A percentile compares a stretch with the other conserved stretches of the same genome.
Evolutionary conservation across 2,329 filamentous ascomycete genomes (phyloP).

Genomic region (Ramularia endophylla): DNA sequence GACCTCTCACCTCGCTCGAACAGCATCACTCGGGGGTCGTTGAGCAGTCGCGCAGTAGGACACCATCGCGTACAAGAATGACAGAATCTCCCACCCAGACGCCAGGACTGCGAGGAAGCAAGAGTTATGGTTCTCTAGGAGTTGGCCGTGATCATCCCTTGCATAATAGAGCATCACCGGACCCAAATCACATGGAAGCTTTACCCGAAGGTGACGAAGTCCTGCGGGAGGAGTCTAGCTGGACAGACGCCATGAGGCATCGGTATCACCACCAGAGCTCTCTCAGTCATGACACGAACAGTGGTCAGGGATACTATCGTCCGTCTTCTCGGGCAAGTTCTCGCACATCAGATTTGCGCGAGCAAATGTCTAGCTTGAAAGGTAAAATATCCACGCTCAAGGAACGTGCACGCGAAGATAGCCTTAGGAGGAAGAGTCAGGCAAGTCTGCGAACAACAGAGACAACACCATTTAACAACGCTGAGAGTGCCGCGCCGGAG

Average conservation of each 20-base stretch:
- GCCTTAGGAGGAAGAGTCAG: slow-evolving; percentile 67
- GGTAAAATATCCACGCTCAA: slow-evolving; percentile 77
- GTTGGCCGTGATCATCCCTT: slow-evolving; percentile 22
- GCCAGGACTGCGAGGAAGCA: slow-evolving; percentile 24
- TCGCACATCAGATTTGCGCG: slow-evolving; percentile 66
- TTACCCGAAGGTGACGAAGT: slow-evolving; percentile 37
- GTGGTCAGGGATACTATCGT: slow-evolving; percentile 47
- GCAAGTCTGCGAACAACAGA: slow-evolving; percentile 55
- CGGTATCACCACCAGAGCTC: slow-evolving; percentile 12
- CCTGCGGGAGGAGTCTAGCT: too few relatives aligned
- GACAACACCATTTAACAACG: slow-evolving; percentile 72
- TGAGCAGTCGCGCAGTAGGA: slow-evolving; percentile 15
- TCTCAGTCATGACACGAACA: slow-evolving; percentile 10
- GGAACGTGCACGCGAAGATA: slow-evolving; percentile 73
- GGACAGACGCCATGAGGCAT: slow-evolving; percentile 8
- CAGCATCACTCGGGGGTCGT: slow-evolving; percentile 6
- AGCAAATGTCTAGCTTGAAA: slow-evolving; percentile 80
- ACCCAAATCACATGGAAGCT: slow-evolving; percentile 34
- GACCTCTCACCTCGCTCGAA: slow-evolving; percentile 25
- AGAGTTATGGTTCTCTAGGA: slow-evolving; percentile 23
- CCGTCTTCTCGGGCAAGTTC: slow-evolving; percentile 68
- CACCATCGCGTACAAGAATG: slow-evolving; percentile 1
- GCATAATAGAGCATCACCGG: slow-evolving; percentile 34
- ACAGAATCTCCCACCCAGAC: slow-evolving; percentile 8
- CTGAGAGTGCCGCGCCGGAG: slow-evolving; percentile 33